Evolutionary conservation across 164 flowering plant genomes (phyloP).

Genomic region (Aristolochia californica): DNA sequence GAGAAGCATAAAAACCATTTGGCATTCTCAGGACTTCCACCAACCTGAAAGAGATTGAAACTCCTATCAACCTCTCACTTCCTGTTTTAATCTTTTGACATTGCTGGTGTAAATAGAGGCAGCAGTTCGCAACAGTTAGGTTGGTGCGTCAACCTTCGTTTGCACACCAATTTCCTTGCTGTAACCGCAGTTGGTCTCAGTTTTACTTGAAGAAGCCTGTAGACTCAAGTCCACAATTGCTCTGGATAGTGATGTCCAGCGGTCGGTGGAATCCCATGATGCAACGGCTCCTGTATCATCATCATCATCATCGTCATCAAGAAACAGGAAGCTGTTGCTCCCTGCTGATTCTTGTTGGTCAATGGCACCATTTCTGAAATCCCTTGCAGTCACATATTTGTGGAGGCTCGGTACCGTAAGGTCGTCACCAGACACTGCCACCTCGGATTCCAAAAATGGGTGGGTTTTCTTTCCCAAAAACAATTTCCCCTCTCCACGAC

Average conservation of each 20-base stretch:
- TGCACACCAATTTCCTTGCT: too few species aligned
- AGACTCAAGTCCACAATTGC: slow-evolving; percentile 6
- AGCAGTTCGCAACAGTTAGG: too few species aligned
- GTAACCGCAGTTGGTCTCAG: too few species aligned
- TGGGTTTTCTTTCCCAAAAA: slow-evolving; percentile 16
- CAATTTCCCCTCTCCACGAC: slow-evolving; percentile 15
- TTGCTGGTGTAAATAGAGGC: too few species aligned
- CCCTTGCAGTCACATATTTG: slow-evolving; percentile 79
- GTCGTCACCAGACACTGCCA: slow-evolving; percentile 30
- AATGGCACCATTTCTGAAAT: slow-evolving; percentile 21
- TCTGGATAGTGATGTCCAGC: slow-evolving; percentile 41
- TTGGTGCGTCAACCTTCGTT: too few species aligned
- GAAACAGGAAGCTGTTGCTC: slow-evolving; percentile 51
- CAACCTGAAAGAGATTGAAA: too few species aligned
- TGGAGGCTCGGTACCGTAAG: slow-evolving; percentile 74
- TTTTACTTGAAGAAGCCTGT: background rate
- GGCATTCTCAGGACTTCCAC: too few species aligned
- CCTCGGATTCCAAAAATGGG: slow-evolving; percentile 59
- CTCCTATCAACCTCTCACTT: too few species aligned
- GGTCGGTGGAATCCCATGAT: slow-evolving; percentile 66
- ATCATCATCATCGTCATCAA: background rate
- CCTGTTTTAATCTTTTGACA: too few species aligned
- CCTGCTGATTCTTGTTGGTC: slow-evolving; percentile 78
- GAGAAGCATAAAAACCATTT: too few species aligned
- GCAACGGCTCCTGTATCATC: slow-evolving; percentile 31